Evolutionary conservation across 176 grass and related monocot genomes (phyloP), one percentile per base, ranked within the genome.

Genomic region (Poa pratensis): DNA sequence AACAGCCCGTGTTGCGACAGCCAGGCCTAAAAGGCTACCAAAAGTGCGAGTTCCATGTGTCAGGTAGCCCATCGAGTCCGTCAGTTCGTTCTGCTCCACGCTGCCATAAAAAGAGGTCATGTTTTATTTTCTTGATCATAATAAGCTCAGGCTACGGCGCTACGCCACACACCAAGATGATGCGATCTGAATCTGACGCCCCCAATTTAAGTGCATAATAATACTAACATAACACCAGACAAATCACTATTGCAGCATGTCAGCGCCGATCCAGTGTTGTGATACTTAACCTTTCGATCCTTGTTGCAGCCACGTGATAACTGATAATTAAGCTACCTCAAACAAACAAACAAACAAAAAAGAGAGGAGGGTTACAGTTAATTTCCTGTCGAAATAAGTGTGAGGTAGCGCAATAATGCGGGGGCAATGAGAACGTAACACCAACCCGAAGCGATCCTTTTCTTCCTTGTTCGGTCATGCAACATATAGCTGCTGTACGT

Each of bases 401-500:
- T 30, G 28, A 67, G 68, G 55, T 26, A 23, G 70, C 50, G n/a
- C 83, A 70, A 85, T 85, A 77, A 81, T 82, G 53, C 32, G 75
- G 62, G 19, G 62, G 19, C 79, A 73, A 82, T 20, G 54, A 78
- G 83, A 70, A 78, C 45, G 32, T 78, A 82, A 10, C 83, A 90
- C 54, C 79, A 78, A 78, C 78, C 83, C 5, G 34, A 35, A 35
- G 42, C 3, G 24, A 2, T 0, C 13, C 27, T 49, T 37, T 53
- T 19, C 20, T 14, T 71, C 22, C 55, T 62, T 63, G 64, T 35
- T 59, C 2, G 49, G 79, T 65, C 88, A 73, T 82, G 73, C 79
- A 73, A 28, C 46, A 19, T 37, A 40, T 35, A 37, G 73, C 46
- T 3, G 50, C 37, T 57, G 67, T 37, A 54, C n/a, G 76, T 68